Conservation (phyloP, 2,329 filamentous ascomycete species). For the Alternaria ventricosa region DNA sequence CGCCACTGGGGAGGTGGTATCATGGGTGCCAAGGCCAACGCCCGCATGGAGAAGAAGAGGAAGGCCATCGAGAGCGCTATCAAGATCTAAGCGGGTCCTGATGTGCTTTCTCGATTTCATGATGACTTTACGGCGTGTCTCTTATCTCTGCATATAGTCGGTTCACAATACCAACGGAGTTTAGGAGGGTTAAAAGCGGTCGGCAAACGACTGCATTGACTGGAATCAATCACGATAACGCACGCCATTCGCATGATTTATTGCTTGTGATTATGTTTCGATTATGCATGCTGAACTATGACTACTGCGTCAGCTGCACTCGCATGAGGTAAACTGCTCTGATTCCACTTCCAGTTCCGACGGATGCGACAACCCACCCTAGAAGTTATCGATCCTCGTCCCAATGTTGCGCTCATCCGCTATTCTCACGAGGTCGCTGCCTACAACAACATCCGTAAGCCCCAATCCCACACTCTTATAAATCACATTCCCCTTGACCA, state of each 20-base stretch:
- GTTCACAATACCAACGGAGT: constrained; percentile 49
- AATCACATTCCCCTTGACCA: constrained; percentile 69
- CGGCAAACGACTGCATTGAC: constrained; percentile 41
- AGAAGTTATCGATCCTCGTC: constrained; percentile 59
- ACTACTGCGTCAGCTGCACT: constrained; percentile 3
- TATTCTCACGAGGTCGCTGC: constrained; percentile 62
- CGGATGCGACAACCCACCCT: constrained; percentile 5
- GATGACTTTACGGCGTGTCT: constrained; percentile 48
- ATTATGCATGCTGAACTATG: not conserved
- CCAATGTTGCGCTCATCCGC: constrained; percentile 64
- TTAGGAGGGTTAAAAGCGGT: constrained; percentile 49
- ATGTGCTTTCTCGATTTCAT: constrained; percentile 33
- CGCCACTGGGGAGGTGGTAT: constrained; percentile 99
- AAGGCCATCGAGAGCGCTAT: constrained; percentile 94
- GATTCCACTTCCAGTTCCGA: not conserved
- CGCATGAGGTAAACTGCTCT: constrained; percentile 2
- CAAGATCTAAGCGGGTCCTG: constrained; percentile 80
- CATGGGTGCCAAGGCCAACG: constrained; percentile 94
- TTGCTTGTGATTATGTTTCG: constrained; percentile 18
- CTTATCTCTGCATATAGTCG: constrained; percentile 50
- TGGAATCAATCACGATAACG: constrained; percentile 45
- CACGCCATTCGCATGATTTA: constrained; percentile 36
- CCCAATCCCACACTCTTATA: constrained; percentile 74
- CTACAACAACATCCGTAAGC: constrained; percentile 72
- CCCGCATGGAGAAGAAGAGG: constrained; percentile 80